Percentiles rank a stretch among this genome's conserved stretches.
Evolutionary conservation across 169 alveolate species (phyloP).

Genomic region (Eimeria falciformis): DNA sequence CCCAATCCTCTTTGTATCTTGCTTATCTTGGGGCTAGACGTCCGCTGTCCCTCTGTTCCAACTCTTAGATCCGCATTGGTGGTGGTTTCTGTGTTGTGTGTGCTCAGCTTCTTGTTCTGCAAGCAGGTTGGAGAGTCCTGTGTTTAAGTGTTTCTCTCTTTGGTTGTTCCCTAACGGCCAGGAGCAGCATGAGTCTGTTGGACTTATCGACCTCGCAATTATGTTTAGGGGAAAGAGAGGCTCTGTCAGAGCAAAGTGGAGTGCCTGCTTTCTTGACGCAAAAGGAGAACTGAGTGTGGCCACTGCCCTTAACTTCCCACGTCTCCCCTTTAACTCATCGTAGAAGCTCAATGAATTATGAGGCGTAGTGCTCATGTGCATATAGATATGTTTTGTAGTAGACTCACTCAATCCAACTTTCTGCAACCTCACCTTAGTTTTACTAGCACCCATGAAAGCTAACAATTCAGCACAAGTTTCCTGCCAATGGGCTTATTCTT

Average conservation of each 20-base stretch:
- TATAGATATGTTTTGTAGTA: too few relatives aligned
- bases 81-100: not conserved
- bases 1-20: too few relatives aligned
- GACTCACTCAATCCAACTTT: too few relatives aligned
- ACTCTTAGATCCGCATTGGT: too few relatives aligned
- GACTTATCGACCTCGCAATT: constrained; percentile 68
- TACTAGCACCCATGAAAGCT: too few relatives aligned
- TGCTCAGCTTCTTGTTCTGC: constrained; percentile 42
- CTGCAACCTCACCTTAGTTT: too few relatives aligned
- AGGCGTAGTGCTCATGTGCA: too few relatives aligned
- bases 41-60: not conserved
- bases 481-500: not conserved
- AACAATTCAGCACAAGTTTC: too few relatives aligned
- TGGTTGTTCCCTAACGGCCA: constrained; percentile 78
- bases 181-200: constrained; percentile 75
- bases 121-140: constrained; percentile 75
- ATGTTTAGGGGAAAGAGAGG: constrained; percentile 73
- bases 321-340: too few relatives aligned
- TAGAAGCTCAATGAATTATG: too few relatives aligned
- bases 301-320: not conserved
- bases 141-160: constrained; percentile 68
- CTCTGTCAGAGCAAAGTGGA: constrained; percentile 75
- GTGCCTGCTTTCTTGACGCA: constrained; percentile 76
- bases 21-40: too few relatives aligned
- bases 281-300: constrained; percentile 63